Percentiles rank a stretch among this genome's conserved stretches.
phyloP scores from a whole-genome alignment of 192 early-diverging fungal species.

The Backusella luteola region DNA sequence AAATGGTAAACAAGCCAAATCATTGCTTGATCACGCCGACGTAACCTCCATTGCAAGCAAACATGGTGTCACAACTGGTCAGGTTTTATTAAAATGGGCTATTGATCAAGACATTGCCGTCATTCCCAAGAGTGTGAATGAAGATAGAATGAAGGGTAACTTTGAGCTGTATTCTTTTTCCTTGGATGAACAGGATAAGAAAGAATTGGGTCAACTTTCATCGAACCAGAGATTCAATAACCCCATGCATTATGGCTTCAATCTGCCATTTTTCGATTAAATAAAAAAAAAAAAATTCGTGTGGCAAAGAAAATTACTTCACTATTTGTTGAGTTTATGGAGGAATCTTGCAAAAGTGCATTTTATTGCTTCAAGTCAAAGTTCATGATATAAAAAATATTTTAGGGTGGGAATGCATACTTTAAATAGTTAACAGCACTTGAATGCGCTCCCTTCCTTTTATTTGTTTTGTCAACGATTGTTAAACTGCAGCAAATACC shows the following conservation, averaged over 20 bases:
- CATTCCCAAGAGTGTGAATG: slow-evolving; percentile 66
- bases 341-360: neutral
- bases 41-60: slow-evolving; percentile 54
- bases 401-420: no score
- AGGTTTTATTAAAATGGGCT: slow-evolving; percentile 63
- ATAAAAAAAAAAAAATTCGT: neutral
- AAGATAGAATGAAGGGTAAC: slow-evolving; percentile 55
- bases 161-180: slow-evolving; percentile 48
- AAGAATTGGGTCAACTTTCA: slow-evolving; percentile 44
- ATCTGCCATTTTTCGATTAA: slow-evolving; percentile 50
- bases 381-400: no score
- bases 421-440: no score
- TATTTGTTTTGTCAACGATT: no score
- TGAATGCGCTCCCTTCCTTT: no score
- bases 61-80: slow-evolving; percentile 54
- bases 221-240: slow-evolving; percentile 47
- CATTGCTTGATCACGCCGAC: slow-evolving; percentile 45
- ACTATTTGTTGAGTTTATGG: neutral
- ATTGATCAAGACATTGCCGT: slow-evolving; percentile 61
- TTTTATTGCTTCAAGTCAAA: neutral
- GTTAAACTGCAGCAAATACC: no score
- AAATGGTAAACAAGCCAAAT: slow-evolving; percentile 33
- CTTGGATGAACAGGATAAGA: slow-evolving; percentile 47
- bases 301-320: neutral
- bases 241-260: slow-evolving; percentile 41